Evolutionary conservation across 1,139 yeast species (phyloP).

Genomic region (Magnusiomyces suaveolens): DNA sequence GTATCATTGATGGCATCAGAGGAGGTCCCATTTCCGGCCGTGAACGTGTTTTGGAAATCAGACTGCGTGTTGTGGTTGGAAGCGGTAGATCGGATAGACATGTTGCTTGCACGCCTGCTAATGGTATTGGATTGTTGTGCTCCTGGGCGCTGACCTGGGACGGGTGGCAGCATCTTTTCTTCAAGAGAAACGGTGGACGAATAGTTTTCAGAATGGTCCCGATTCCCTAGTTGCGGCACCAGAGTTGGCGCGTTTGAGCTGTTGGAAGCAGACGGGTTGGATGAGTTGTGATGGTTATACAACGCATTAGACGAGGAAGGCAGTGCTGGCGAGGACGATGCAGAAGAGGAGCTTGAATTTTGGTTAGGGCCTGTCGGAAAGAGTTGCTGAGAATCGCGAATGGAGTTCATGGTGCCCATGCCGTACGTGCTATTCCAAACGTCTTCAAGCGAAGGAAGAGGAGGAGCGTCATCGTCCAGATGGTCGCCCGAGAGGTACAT

Average conservation of each 20-base stretch:
- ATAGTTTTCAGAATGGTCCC: background rate
- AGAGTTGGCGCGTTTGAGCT: background rate
- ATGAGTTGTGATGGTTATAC: background rate
- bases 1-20: background rate
- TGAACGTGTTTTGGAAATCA: background rate
- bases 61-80: background rate
- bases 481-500: conserved; percentile 20
- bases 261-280: background rate
- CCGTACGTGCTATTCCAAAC: background rate
- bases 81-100: background rate
- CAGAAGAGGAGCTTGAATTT: background rate
- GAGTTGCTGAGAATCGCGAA: background rate
- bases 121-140: background rate
- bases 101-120: background rate
- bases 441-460: conserved; percentile 24
- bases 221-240: background rate
- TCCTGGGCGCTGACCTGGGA: background rate
- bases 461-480: conserved; percentile 26
- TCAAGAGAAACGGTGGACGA: background rate
- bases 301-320: background rate
- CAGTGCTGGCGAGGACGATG: background rate
- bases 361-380: background rate
- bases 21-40: conserved; percentile 15
- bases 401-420: background rate
- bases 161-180: conserved; percentile 5